Evolutionary conservation across 768 basidiomycete species (phyloP), one percentile per base, ranked within the genome.

Genomic region (Lactarius hatsudake): DNA sequence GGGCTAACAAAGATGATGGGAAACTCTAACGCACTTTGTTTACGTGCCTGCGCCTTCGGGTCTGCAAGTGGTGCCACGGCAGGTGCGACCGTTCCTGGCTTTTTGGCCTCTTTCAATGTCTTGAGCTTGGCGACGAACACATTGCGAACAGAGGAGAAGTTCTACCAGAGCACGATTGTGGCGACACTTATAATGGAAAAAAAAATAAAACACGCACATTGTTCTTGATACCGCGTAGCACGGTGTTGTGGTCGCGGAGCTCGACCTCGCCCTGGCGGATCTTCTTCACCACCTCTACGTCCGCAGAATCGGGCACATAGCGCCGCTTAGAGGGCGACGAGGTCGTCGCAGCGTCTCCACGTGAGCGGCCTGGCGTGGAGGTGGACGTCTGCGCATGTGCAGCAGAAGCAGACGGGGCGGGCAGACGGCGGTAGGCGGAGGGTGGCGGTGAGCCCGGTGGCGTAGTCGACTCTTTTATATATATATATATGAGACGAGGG

Each of bases 211-310:
- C 4, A 77, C 91, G 64, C 65, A 95, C 96, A 74, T 94, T 94
- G 8, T 87, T 82, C 75, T 96, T 96, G 17, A 80, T 84, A 0
- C 95, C 94, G 36, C 93, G 82, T 15, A 98, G 77, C 1, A 96
- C 91, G 0, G 90, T 88, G 68, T 86, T 96, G 61, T 93, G 82
- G 76, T 96, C 92, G 62, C 84, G 81, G 20, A 95, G 81, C 75
- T 94, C 90, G n/a, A 93, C 81, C 72, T 93, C 90, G 64, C 84
- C 86, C 74, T 80, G 79, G 73, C 80, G 83, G 67, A 97, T 93
- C 73, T 87, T 89, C 79, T 96, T 97, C 65, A 96, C 95, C 26
- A 89, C 83, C 59, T 94, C 94, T 3, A 86, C 77, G 74, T 98
- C 96, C 28, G 84, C 84, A 0, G 82, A 71, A 75, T 98, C 91